Evolutionary conservation across 257 asterid genomes (phyloP), one percentile per base, ranked within the genome.

Genomic region (Fraxinus quadrangulata): DNA sequence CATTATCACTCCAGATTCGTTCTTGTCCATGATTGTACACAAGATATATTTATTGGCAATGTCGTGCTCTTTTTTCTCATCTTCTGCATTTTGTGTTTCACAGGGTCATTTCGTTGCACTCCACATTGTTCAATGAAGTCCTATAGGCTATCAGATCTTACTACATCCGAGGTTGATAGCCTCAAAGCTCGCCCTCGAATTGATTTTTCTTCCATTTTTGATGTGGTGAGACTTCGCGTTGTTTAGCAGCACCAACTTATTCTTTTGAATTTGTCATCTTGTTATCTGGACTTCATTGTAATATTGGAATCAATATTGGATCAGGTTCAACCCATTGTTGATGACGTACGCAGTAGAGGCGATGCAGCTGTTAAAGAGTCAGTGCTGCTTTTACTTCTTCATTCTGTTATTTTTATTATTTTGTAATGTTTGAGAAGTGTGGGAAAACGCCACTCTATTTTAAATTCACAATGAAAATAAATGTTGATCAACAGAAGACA

Each of bases 281-380:
- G 30, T 71, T 80, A 23, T 39, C 73, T 56, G 2, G 30, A 26
- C 75, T 80, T 63, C 49, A 45, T 77, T 70, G 71, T 74, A 67
- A 72, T 69, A 9, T 67, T 76, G 76, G 17, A 73, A 21, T 66
- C 71, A 21, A 42, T 63, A 33, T 30, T 70, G 37, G 74, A 45
- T 84, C 88, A 93, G 99, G 99, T 95, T 84, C 96, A 95, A 63
- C 99, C 98, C 77, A 95, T 95, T 85, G 96, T 95, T 77, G 97
- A 95, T 73, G 97, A 92, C 76, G 88, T 95, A 1, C 89, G 94
- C 77, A 84, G 77, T 71, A 85, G 94, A 88, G 99, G 99, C 42
- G 98, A 95, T 87, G 89, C 89, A 14, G 98, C 99, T 72, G 96
- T 95, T 78, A 91, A 90, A 84, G 99, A 95, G 98, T 95, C 77